A percentile compares a stretch with the other conserved stretches of the same genome.
Conservation (phyloP, 805 yeast genomes). For the Yamadazyma kitorensis region DNA sequence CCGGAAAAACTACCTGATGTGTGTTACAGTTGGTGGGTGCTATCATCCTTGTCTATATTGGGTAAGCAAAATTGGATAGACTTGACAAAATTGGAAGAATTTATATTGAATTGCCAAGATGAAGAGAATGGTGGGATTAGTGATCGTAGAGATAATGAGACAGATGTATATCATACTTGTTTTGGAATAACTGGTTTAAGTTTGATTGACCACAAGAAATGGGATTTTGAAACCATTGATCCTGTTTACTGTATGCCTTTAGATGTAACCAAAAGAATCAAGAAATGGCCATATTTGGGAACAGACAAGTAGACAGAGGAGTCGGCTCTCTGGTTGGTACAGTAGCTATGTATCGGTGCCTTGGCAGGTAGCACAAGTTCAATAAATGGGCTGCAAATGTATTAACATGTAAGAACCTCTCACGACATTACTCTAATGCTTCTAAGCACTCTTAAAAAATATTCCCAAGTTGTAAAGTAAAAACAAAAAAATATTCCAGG, state of each 20-base stretch:
- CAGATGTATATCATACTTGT: slow-evolving; percentile 88
- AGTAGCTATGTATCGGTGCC: no score
- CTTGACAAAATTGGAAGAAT: slow-evolving; percentile 53
- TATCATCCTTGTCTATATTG: slow-evolving; percentile 69
- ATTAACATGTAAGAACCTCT: no score
- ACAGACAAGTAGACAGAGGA: no score
- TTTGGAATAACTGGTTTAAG: slow-evolving; percentile 90
- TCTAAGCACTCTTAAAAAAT: no score
- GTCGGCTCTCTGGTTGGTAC: no score
- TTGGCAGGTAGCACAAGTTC: no score
- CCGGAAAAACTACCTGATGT: slow-evolving; percentile 96
- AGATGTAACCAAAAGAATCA: slow-evolving; percentile 33
- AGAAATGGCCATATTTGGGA: slow-evolving; percentile 25
- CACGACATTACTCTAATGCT: no score
- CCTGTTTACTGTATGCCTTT: slow-evolving; percentile 86
- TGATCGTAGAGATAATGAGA: slow-evolving; percentile 87
- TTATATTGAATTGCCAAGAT: slow-evolving; percentile 80
- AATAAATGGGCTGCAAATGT: no score
- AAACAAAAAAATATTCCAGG: no score
- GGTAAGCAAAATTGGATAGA: slow-evolving; percentile 77
- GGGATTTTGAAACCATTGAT: slow-evolving; percentile 59
- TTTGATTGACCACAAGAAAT: slow-evolving; percentile 57
- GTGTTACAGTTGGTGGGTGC: slow-evolving; percentile 98
- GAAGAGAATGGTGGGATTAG: slow-evolving; percentile 80
- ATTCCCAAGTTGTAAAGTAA: no score